These are phyloP conservation scores for Penicillium sp. DNA, from an alignment of 2,329 filamentous ascomycete species.

Conservation along the genomic window DNA sequence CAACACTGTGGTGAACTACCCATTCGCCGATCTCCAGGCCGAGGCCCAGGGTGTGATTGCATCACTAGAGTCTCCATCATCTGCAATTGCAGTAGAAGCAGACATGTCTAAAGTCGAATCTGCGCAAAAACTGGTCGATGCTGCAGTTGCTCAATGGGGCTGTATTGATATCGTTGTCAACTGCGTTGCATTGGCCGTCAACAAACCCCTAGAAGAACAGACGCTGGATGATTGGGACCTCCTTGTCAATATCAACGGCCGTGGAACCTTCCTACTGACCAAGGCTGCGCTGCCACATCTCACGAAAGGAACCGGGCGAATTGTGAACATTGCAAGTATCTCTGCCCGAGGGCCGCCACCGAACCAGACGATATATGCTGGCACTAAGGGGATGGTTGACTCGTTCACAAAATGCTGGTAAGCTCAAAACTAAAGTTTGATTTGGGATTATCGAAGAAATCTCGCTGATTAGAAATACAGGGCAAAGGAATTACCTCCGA, in stretches of 20 bases:
- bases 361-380: slow-evolving; percentile 54
- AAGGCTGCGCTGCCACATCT: slow-evolving; percentile 44
- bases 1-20: slow-evolving; percentile 56
- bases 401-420: slow-evolving; percentile 51
- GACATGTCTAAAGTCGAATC: slow-evolving; percentile 47
- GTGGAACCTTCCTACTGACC: slow-evolving; percentile 26
- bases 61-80: slow-evolving; percentile 31
- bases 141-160: slow-evolving; percentile 39
- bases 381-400: slow-evolving; percentile 57
- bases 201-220: slow-evolving; percentile 43
- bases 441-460: not conserved
- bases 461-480: slow-evolving; percentile 3
- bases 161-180: slow-evolving; percentile 44
- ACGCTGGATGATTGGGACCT: slow-evolving; percentile 28
- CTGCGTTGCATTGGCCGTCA: slow-evolving; percentile 40
- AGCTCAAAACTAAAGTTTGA: not conserved
- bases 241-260: slow-evolving; percentile 27
- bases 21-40: slow-evolving; percentile 28
- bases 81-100: slow-evolving; percentile 45
- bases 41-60: slow-evolving; percentile 36
- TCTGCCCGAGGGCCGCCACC: slow-evolving; percentile 39
- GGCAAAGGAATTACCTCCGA: slow-evolving; percentile 50
- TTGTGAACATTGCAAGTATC: slow-evolving; percentile 51
- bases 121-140: slow-evolving; percentile 41
- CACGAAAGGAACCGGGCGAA: slow-evolving; percentile 39